Conservation (phyloP, 495 filamentous ascomycete genomes). For the Jackrogersella minutella region DNA sequence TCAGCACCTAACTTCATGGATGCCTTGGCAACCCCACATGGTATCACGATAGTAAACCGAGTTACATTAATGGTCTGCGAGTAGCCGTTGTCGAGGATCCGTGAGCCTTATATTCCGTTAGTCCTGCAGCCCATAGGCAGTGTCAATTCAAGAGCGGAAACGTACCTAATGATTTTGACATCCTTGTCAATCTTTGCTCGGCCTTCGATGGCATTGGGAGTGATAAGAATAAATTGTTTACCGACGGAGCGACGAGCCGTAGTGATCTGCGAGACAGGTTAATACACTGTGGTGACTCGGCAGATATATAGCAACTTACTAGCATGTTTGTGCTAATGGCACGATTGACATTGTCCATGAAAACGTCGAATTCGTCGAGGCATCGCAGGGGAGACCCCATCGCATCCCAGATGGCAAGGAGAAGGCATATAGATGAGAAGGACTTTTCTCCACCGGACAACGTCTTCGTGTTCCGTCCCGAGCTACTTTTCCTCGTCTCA, state of each 20-base stretch:
- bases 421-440: constrained; percentile 93
- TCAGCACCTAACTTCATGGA: constrained; percentile 6
- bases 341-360: constrained; percentile 97
- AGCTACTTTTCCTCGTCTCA: constrained; percentile 67
- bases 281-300: constrained; percentile 1
- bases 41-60: background rate
- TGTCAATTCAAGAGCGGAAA: constrained; percentile 17
- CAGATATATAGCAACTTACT: constrained; percentile 57
- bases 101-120: constrained; percentile 42
- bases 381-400: constrained; percentile 96
- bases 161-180: constrained; percentile 85
- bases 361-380: constrained; percentile 98
- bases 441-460: constrained; percentile 96
- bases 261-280: constrained; percentile 64
- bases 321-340: constrained; percentile 96
- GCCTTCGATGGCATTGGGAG: constrained; percentile 85
- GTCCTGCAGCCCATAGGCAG: background rate
- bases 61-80: constrained; percentile 48
- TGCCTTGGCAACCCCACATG: background rate
- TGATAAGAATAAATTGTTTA: constrained; percentile 96
- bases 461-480: constrained; percentile 84
- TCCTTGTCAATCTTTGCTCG: constrained; percentile 71
- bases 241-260: constrained; percentile 86
- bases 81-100: constrained; percentile 65
- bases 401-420: constrained; percentile 94